A percentile compares a stretch with the other conserved stretches of the same genome.
Conservation (phyloP, 2,329 filamentous ascomycete species). For the Sporothrix globosa region DNA sequence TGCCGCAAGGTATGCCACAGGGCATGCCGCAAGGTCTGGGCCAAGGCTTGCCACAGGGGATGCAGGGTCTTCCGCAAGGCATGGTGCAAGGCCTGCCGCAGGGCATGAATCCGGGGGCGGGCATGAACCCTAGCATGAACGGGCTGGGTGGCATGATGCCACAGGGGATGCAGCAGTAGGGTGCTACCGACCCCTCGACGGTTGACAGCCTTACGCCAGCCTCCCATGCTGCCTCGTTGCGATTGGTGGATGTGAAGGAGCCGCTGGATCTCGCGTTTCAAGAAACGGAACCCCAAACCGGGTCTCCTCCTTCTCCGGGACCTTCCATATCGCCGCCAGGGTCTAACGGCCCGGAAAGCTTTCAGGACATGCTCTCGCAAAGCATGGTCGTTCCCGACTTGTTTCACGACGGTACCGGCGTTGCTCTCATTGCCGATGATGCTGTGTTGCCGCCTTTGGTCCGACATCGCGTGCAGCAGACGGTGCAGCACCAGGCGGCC, state of each 20-base stretch:
- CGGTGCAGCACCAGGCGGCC: not conserved
- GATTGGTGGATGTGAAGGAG: not conserved
- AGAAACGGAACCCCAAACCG: not conserved
- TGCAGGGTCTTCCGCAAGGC: conserved; percentile 32
- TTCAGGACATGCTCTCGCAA: conserved; percentile 2
- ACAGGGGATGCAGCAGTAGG: conserved; percentile 46
- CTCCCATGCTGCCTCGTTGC: not conserved
- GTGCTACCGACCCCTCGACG: not conserved
- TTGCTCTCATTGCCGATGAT: not conserved
- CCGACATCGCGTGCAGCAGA: not conserved
- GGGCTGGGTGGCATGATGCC: conserved; percentile 61
- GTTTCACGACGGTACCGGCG: not conserved
- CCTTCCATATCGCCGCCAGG: no score
- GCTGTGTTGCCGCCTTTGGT: no score
- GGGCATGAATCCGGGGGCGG: conserved; percentile 28
- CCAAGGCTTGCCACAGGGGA: conserved; percentile 30
- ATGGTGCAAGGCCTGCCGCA: conserved; percentile 31
- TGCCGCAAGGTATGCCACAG: conserved; percentile 29
- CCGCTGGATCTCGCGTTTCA: not conserved
- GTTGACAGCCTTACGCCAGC: not conserved
- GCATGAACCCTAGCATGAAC: conserved; percentile 33
- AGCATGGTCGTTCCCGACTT: not conserved
- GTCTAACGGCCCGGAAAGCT: not conserved
- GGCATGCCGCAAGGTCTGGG: conserved; percentile 34
- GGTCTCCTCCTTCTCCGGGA: not conserved